phyloP scores from a whole-genome alignment of 371 early-diverging fungal genomes.

The Rhizomucor miehei region DNA sequence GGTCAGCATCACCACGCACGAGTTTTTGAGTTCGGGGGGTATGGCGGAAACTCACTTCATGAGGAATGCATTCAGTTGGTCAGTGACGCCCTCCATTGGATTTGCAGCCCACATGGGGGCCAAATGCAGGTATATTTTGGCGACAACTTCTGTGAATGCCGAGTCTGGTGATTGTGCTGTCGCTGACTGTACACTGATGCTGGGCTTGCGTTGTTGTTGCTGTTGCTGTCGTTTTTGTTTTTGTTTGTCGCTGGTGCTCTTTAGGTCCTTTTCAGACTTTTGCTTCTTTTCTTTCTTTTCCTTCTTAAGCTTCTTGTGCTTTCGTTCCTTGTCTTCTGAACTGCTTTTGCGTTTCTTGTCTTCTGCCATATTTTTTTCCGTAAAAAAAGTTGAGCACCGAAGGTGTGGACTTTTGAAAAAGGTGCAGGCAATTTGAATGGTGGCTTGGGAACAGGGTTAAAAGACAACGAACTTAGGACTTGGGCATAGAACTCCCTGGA shows the following conservation, averaged over 20 bases:
- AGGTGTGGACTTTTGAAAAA: too few species aligned
- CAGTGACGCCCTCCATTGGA: conserved; percentile 71
- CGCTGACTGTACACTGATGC: conserved; percentile 9
- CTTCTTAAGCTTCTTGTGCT: conserved; percentile 6
- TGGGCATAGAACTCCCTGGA: too few species aligned
- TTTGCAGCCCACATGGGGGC: conserved; percentile 73
- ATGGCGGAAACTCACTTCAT: conserved; percentile 69
- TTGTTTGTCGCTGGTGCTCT: conserved; percentile 21
- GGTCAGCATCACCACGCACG: too few species aligned
- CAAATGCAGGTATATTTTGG: conserved; percentile 67
- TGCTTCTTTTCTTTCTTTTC: conserved; percentile 38
- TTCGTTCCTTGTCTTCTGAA: too few species aligned
- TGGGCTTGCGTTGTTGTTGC: conserved; percentile 16
- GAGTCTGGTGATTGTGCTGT: conserved; percentile 6
- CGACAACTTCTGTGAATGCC: conserved; percentile 59
- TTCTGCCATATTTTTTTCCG: too few species aligned
- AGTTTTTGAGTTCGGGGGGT: too few species aligned
- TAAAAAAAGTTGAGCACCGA: too few species aligned
- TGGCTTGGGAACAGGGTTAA: too few species aligned
- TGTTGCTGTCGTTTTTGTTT: conserved; percentile 17
- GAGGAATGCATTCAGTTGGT: conserved; percentile 81
- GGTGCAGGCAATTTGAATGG: too few species aligned
- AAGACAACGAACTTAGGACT: too few species aligned
- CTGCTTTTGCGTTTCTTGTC: too few species aligned
- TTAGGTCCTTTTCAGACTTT: conserved; percentile 11